Conservation (phyloP, 148 eudicot species). For the Rhododendron griersonianum region DNA sequence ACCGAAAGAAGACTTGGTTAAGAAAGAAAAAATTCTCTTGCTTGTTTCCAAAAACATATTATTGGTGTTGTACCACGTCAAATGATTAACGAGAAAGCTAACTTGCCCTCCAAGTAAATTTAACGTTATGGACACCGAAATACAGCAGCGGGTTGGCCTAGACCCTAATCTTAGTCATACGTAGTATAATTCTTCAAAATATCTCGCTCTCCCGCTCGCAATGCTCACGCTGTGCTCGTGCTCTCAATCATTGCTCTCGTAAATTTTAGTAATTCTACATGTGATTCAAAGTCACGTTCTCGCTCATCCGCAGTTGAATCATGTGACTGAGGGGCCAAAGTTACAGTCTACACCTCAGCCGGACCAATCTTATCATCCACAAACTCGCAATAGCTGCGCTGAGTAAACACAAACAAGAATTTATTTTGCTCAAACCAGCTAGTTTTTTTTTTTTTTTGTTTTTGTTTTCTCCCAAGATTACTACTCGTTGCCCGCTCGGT, state of each 20-base stretch:
- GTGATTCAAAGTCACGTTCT: no score
- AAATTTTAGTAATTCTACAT: no score
- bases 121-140: no score
- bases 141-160: no score
- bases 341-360: neutral
- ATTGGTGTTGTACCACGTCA: neutral
- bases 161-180: neutral
- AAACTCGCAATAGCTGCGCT: neutral
- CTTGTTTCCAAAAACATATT: neutral
- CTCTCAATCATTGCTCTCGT: neutral
- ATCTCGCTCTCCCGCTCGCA: no score
- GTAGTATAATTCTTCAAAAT: no score
- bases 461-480: neutral
- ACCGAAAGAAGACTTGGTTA: neutral
- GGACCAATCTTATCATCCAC: neutral
- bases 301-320: neutral
- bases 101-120: neutral
- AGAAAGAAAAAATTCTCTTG: neutral
- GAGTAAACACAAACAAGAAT: neutral
- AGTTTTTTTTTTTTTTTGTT: neutral
- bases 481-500: neutral
- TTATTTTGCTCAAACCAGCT: neutral
- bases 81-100: neutral
- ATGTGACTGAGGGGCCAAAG: no score
- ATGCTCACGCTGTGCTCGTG: no score